Evolutionary conservation across 2,329 filamentous ascomycete genomes (phyloP).

Genomic region (Pseudogymnoascus sp.): DNA sequence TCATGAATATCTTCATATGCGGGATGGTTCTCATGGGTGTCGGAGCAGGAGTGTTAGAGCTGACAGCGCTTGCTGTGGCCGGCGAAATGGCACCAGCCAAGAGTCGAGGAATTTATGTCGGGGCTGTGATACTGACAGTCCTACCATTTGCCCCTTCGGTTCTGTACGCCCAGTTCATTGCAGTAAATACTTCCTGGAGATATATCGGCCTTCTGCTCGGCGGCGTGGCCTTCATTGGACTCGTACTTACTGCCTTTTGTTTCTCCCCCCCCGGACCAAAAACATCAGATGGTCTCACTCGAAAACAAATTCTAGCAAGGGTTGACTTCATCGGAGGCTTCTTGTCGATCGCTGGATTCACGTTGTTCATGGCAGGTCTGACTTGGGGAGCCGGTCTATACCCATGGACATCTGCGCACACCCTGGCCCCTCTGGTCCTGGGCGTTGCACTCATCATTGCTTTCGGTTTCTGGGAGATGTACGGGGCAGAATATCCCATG

Average conservation of each 20-base stretch:
- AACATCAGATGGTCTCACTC: conserved; percentile 32
- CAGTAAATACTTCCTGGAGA: conserved; percentile 35
- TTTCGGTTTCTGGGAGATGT: conserved; percentile 47
- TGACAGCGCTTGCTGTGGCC: conserved; percentile 59
- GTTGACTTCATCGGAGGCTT: conserved; percentile 46
- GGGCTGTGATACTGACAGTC: conserved; percentile 50
- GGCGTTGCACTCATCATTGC: conserved; percentile 39
- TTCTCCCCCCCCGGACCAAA: conserved; percentile 45
- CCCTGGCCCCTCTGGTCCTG: conserved; percentile 45
- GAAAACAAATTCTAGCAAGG: conserved; percentile 34
- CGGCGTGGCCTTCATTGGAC: conserved; percentile 43
- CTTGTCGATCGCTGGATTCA: conserved; percentile 40
- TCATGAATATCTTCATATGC: conserved; percentile 45
- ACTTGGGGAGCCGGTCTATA: conserved; percentile 50
- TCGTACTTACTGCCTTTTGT: conserved; percentile 43
- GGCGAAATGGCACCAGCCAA: conserved; percentile 59
- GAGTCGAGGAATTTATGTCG: conserved; percentile 56
- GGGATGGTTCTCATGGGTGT: conserved; percentile 49
- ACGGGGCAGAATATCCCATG: conserved; percentile 40
- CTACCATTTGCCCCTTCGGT: conserved; percentile 53
- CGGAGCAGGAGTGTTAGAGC: conserved; percentile 59
- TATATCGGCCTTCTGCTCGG: conserved; percentile 46
- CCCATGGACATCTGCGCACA: conserved; percentile 45
- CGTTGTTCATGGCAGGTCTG: conserved; percentile 22
- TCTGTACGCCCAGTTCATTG: conserved; percentile 49